A percentile compares a stretch with the other conserved stretches of the same genome.
Conservation (phyloP, 2,329 filamentous ascomycete species). For the Pezizomycotina sp. region DNA sequence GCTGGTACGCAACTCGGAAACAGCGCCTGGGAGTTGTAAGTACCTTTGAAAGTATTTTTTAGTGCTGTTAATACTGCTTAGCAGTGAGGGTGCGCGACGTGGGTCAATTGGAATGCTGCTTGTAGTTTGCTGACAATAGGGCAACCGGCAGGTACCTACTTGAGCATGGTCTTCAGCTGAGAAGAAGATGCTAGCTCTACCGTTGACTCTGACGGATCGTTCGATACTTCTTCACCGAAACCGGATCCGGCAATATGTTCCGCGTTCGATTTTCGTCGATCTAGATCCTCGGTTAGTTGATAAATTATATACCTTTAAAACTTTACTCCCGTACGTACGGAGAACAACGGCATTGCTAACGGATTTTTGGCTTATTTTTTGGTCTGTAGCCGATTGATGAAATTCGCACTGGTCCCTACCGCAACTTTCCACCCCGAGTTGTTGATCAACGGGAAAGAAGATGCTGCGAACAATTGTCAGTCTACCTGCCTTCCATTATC, state of each 20-base stretch:
- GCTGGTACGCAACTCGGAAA: conserved; percentile 52
- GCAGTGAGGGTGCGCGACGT: conserved; percentile 6
- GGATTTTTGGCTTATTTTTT: conserved; percentile 15
- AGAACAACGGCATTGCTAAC: conserved; percentile 1
- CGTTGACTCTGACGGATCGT: conserved; percentile 38
- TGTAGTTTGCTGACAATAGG: neutral
- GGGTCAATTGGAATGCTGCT: conserved; percentile 10
- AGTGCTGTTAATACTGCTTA: conserved; percentile 3
- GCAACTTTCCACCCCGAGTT: conserved; percentile 49
- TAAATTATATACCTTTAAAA: neutral
- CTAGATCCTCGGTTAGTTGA: conserved; percentile 43
- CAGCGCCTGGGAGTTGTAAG: conserved; percentile 53
- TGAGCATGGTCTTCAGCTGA: conserved; percentile 47
- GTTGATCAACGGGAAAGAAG: conserved; percentile 51
- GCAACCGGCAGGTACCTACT: conserved; percentile 42
- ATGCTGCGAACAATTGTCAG: conserved; percentile 51
- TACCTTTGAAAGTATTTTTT: conserved; percentile 12
- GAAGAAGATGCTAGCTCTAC: conserved; percentile 32
- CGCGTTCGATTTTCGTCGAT: conserved; percentile 50
- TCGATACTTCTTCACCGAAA: conserved; percentile 52
- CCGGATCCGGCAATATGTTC: conserved; percentile 49
- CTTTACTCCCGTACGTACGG: neutral
- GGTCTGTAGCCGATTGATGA: conserved; percentile 43
- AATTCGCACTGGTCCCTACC: conserved; percentile 46
- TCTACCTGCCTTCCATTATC: conserved; percentile 17